phyloP scores from a whole-genome alignment of 306 rosid genomes.

The Nissolia schottii region DNA sequence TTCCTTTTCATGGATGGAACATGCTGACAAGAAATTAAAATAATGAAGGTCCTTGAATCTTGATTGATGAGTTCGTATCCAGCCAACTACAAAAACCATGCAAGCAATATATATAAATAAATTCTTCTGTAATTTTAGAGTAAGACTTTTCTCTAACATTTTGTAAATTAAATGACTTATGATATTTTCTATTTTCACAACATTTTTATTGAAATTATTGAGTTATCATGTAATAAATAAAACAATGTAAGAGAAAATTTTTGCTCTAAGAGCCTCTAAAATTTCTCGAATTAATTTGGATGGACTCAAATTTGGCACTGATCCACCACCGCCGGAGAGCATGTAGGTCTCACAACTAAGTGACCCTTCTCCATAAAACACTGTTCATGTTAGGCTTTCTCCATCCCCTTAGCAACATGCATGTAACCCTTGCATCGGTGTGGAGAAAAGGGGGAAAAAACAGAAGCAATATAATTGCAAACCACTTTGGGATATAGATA shows the following conservation, averaged over 20 bases:
- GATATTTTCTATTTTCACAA: too few relatives aligned
- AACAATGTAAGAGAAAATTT: too few relatives aligned
- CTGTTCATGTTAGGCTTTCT: conserved; percentile 6
- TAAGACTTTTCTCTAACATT: too few relatives aligned
- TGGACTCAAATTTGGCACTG: conserved; percentile 26
- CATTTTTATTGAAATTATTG: too few relatives aligned
- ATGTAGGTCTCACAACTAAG: conserved; percentile 22
- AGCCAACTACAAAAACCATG: conserved; percentile 14
- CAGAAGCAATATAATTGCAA: conserved; percentile 8
- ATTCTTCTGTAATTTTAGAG: too few relatives aligned
- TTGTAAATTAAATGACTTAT: too few relatives aligned
- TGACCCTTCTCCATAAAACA: background rate
- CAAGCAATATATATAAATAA: background rate
- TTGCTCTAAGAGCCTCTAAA: too few relatives aligned
- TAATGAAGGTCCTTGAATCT: background rate
- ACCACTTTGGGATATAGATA: conserved; percentile 12
- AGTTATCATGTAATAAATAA: too few relatives aligned
- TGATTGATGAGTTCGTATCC: conserved; percentile 16
- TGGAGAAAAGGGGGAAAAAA: background rate
- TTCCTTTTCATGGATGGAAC: conserved; percentile 31
- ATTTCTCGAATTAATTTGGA: conserved; percentile 1
- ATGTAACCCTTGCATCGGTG: background rate
- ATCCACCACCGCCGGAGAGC: conserved; percentile 24
- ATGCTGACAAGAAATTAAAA: conserved; percentile 4
- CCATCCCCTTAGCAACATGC: conserved; percentile 20